phyloP scores from a whole-genome alignment of 148 eudicot genomes.

The Vaccinium myrtillus region DNA sequence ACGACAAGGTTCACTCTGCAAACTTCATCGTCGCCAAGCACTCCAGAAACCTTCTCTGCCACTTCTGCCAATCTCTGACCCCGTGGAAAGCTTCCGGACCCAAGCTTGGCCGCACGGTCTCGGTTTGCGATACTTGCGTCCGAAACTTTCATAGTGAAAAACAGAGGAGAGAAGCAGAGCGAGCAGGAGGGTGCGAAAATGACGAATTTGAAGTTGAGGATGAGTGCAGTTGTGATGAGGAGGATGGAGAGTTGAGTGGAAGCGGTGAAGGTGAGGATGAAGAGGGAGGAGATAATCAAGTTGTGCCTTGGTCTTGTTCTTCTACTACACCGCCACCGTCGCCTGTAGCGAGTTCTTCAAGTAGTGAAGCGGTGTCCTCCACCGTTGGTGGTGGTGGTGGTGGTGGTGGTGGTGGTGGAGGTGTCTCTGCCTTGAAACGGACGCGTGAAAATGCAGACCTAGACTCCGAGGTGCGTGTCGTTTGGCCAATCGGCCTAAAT shows the following conservation, averaged over 20 bases:
- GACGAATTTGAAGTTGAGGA: not conserved
- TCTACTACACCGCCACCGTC: not conserved
- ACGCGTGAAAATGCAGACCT: constrained; percentile 8
- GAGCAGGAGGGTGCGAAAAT: not conserved
- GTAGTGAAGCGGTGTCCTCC: not conserved
- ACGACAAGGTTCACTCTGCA: constrained; percentile 48
- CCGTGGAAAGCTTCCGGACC: constrained; percentile 54
- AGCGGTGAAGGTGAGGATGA: constrained; percentile 13
- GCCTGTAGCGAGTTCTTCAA: not conserved
- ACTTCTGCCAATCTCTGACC: constrained; percentile 36
- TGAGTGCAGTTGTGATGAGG: not conserved
- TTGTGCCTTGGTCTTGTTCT: constrained; percentile 31
- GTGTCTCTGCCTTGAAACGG: constrained; percentile 16
- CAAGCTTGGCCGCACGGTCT: constrained; percentile 5
- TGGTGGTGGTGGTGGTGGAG: not conserved
- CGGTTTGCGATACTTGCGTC: constrained; percentile 20
- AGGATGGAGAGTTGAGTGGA: not conserved
- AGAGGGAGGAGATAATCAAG: constrained; percentile 34
- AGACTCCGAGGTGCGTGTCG: not conserved
- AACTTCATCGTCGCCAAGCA: constrained; percentile 49
- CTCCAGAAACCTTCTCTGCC: constrained; percentile 35
- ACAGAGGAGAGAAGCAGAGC: not conserved
- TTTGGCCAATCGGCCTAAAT: no score
- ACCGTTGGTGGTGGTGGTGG: not conserved
- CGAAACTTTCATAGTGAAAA: not conserved